Evolutionary conservation across 2,329 filamentous ascomycete species (phyloP), one percentile per base, ranked within the genome.

Genomic region (Uncinocarpus reesii): DNA sequence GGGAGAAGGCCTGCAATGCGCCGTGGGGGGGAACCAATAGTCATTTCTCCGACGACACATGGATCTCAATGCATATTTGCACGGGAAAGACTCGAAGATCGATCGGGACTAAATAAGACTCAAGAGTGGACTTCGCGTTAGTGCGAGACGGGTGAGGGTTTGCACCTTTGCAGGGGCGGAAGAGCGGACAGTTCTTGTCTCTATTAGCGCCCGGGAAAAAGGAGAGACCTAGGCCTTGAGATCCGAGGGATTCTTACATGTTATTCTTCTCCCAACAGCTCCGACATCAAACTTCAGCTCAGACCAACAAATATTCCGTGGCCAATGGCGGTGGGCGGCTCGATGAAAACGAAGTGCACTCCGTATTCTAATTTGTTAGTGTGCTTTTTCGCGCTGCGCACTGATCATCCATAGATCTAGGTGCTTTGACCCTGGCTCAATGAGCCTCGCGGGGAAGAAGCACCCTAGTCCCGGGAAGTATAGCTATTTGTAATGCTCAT

Each of bases 1-100:
- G 10, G 35, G 35, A 16, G 20, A 16, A 16, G 35, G 10, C 35
- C 15, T 37, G 32, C 15, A 37, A 10, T 37, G 11, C 35, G 20
- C 35, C 35, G 35, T 37, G 35, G 35, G 16, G 31, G 7, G 26
- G 35, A 37, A 16, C 35, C 35, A 37, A 37, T 37, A 18, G 35
- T 20, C 35, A 37, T 37, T 37, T 37, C 35, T 37, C 35, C 35
- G 35, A 37, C 20, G 35, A 8, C 35, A 37, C 16, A 37, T 34
- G 31, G 31, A 3, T 34, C 31, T 4, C 31, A 15, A 11, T 34
- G 13, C 3, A 11, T 34, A 4, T 34, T n/a, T n/a, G n/a, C n/a
- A n/a, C n/a, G n/a, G n/a, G 31, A 34, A 34, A 3, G 13, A 10
- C 20, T 15, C 16, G 35, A 4, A 37, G 35, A 37, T 37, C 35